Conservation (phyloP, 2,329 filamentous ascomycete species). For the Mariannaea sp. region DNA sequence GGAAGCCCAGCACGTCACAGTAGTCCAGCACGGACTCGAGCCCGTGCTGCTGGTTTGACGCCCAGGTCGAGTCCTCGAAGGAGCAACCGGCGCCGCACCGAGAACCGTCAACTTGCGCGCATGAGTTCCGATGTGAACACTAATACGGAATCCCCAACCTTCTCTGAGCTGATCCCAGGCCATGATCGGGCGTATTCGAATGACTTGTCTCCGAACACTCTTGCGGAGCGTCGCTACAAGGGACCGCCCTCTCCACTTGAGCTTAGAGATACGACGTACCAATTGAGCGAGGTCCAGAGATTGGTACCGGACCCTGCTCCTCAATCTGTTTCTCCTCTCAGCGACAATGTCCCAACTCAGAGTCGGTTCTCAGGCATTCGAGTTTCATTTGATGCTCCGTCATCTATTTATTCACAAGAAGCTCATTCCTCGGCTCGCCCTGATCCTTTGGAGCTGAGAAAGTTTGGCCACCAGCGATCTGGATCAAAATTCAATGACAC, state of each 20-base stretch:
- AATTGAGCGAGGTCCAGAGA: slow-evolving; percentile 13
- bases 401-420: slow-evolving; percentile 36
- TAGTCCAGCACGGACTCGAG: slow-evolving; percentile 33
- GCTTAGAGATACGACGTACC: slow-evolving; percentile 21
- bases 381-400: slow-evolving; percentile 24
- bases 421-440: slow-evolving; percentile 23
- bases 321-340: slow-evolving; percentile 38
- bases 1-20: slow-evolving; percentile 34
- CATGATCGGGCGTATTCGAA: slow-evolving; percentile 17
- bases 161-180: slow-evolving; percentile 42
- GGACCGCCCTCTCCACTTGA: slow-evolving; percentile 36
- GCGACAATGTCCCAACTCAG: slow-evolving; percentile 7
- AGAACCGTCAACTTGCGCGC: slow-evolving; percentile 13
- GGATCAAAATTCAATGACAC: slow-evolving; percentile 28
- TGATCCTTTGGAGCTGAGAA: slow-evolving; percentile 28
- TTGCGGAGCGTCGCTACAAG: slow-evolving; percentile 41
- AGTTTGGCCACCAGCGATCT: slow-evolving; percentile 23
- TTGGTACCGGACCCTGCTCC: slow-evolving; percentile 28
- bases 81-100: slow-evolving; percentile 16
- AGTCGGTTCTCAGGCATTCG: slow-evolving; percentile 13
- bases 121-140: slow-evolving; percentile 17
- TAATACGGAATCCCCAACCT: slow-evolving; percentile 33
- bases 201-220: slow-evolving; percentile 25
- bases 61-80: slow-evolving; percentile 30
- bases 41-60: slow-evolving; percentile 23